Base-by-base conservation (phyloP, 257 asterid genomes). In the Penstemon newberryi region DNA sequence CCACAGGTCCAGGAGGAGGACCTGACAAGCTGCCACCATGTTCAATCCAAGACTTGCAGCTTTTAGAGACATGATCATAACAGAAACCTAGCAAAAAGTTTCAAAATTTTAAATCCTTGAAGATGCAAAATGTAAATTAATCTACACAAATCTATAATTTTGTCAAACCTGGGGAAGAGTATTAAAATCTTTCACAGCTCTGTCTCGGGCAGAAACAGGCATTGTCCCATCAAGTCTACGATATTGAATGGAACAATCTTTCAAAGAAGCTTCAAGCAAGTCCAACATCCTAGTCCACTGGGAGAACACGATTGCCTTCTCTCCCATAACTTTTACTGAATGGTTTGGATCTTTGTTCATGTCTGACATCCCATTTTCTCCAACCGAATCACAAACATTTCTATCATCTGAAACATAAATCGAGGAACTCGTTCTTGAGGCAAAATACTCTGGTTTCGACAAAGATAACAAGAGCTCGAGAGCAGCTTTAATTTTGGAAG, bases 251-350 rank as follows among this genome's bases (percentile, higher is more conserved):
- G 87, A 68, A 54, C 87, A 74, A 19, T 55, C 75, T 72, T 86
- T 94, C 56, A 94, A 76, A 77, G 91, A 78, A 69, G 78, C 83
- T 83, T 94, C 99, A 63, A 94, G 96, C 82, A 94, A 80, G 84
- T 91, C 96, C 74, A 94, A 77, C 99, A 94, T 94, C 87, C 96
- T 84, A 0, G 99, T 94, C 99, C 99, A 94, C 84, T 91, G 97
- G 39, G 99, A 94, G 82, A 94, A 94, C 69, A 94, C 96, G 58
- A 94, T 89, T 38, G 96, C 95, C 79, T 94, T 94, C 85, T 89
- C 90, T 73, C 96, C 91, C 73, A 56, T 77, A 15, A 63, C 79
- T 56, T 76, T 73, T 7, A 60, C 78, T 41, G 68, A 53, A 65
- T 54, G 70, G 52, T 58, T 72, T 40, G 78, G 66, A 73, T 51